Conservation (phyloP, 139 green algal genomes). For the Chlamydomonas sphaeroides region DNA sequence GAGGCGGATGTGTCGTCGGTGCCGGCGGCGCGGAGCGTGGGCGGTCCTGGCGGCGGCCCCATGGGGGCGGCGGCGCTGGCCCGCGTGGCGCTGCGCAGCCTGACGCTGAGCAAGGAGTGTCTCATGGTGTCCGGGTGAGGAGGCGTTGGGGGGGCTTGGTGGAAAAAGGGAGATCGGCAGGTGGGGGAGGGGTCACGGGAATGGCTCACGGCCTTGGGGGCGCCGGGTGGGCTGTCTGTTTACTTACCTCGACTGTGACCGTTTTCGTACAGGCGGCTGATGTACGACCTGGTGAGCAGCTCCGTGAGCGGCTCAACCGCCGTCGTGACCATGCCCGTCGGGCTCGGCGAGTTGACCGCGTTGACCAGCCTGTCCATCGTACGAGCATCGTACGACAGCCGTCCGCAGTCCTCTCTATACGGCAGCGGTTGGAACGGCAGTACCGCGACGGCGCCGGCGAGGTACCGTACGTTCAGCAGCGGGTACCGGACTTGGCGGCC, state of each 20-base stretch:
- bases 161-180: not conserved
- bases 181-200: not conserved
- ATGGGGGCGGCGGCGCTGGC: not conserved
- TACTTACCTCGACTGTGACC: not conserved
- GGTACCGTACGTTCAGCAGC: not conserved
- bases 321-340: not conserved
- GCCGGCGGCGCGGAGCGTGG: no score
- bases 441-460: not conserved
- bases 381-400: not conserved
- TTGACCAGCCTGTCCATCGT: slow-evolving; percentile 24
- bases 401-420: no score
- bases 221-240: no score
- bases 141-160: not conserved
- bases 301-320: not conserved
- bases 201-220: not conserved
- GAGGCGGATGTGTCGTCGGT: no score
- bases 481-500: slow-evolving; percentile 31
- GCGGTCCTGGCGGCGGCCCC: no score
- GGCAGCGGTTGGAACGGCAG: not conserved
- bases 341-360: not conserved
- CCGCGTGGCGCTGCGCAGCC: slow-evolving; percentile 6
- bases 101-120: slow-evolving; percentile 37
- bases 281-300: slow-evolving; percentile 19
- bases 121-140: slow-evolving; percentile 14
- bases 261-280: not conserved